Percentiles rank a stretch among this genome's conserved stretches.
Conservation (phyloP, 345 rosid genomes). For the Populus ilicifolia region DNA sequence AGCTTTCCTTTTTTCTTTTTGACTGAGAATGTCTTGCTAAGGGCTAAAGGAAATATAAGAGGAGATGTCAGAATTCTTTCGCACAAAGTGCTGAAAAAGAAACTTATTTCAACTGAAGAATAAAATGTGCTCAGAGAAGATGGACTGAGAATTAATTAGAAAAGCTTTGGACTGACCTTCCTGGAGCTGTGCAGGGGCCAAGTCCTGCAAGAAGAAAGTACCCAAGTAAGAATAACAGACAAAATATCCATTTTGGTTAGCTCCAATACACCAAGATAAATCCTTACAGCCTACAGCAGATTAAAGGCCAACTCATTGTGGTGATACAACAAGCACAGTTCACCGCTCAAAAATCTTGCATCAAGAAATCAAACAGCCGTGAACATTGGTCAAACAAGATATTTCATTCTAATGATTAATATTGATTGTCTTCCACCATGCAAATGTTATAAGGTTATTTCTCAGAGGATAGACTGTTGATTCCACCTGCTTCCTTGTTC, state of each 20-base stretch:
- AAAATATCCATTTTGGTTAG: background rate
- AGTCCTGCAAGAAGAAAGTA: conserved; percentile 42
- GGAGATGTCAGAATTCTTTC: conserved; percentile 12
- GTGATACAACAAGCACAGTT: background rate
- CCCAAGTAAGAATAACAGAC: conserved; percentile 4
- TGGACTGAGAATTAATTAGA: background rate
- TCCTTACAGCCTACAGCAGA: background rate
- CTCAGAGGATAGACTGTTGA: background rate
- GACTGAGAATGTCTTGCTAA: conserved; percentile 77
- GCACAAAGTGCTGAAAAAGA: background rate
- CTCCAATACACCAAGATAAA: background rate
- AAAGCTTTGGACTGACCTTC: conserved; percentile 50
- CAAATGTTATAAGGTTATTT: background rate
- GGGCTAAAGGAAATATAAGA: conserved; percentile 45
- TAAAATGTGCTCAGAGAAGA: background rate
- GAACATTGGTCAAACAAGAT: background rate
- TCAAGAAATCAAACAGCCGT: background rate
- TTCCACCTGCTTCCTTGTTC: background rate
- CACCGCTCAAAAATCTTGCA: background rate
- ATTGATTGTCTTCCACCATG: background rate
- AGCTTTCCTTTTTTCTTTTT: conserved; percentile 88
- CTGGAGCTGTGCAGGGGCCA: conserved; percentile 91
- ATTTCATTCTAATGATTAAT: background rate
- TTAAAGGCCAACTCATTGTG: background rate
- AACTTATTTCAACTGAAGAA: conserved; percentile 5